Evolutionary conservation across 371 early-diverging fungal species (phyloP), one percentile per base, ranked within the genome.

Genomic region (Saksenaea vasiformis): DNA sequence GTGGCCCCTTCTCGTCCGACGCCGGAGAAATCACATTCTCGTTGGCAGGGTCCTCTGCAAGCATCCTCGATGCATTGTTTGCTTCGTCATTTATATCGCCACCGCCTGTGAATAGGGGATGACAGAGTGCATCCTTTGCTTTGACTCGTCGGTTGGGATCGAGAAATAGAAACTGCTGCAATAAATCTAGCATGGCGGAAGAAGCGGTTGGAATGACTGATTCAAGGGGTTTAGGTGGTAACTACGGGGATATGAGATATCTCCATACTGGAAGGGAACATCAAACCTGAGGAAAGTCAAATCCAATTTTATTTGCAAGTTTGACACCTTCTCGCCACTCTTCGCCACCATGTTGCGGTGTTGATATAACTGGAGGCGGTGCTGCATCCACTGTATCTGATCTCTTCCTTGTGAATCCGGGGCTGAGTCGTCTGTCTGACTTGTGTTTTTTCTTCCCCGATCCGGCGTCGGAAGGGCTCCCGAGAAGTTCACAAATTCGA

Each of bases 91-190:
- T 8, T 27, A 13, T 13, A 8, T 28, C 19, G 22, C 8, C 24
- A 8, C 62, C 62, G 11, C 65, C 68, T 0, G 47, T 26, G 72
- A 96, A 95, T 83, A 92, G 94, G 1, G 78, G 72, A 58, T 89
- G 84, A 31, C 74, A 64, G 28, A 97, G 64, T 0, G 91, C 83
- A 44, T 84, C 81, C 9, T 80, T 72, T 1, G 98, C 97, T 1
- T 94, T 89, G 11, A 93, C 87, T 27, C 99, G 76, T 36, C 80
- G 67, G 26, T 80, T 77, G 15, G 99, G 98, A 63, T 96, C 95
- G 65, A 95, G 96, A n/a, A 84, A 83, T 10, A 99, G 75, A 67
- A 95, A 85, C 26, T 91, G 90, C n/a, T 82, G 82, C 2, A 99
- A 83, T 9, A 99, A 60, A 56, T 87, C 84, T n/a, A 92, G 62